These are phyloP conservation scores for Erythrophleum ivorense DNA, from an alignment of 331 rosid genomes.

Conservation along the genomic window DNA sequence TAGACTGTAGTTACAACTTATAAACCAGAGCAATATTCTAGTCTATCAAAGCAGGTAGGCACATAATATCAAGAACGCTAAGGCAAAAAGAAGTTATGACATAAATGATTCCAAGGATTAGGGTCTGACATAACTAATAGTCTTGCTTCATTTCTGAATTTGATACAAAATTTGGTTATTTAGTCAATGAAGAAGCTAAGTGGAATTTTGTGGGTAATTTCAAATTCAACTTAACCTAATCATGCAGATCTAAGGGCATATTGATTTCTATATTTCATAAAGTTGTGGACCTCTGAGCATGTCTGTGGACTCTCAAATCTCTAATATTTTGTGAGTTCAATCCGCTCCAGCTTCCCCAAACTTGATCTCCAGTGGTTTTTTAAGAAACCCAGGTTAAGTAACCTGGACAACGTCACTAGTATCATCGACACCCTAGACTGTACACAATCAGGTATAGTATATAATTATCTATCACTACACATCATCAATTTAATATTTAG, in stretches of 20 bases:
- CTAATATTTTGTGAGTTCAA: background rate
- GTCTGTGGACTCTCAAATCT: constrained; percentile 19
- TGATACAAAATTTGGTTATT: background rate
- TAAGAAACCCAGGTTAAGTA: constrained; percentile 9
- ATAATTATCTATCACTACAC: background rate
- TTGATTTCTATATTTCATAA: constrained; percentile 7
- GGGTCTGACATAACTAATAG: constrained; percentile 16
- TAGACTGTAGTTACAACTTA: constrained; percentile 2
- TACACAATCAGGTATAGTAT: background rate
- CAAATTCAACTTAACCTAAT: constrained; percentile 7
- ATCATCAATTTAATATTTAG: background rate
- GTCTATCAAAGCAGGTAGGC: constrained; percentile 6
- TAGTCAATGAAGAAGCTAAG: constrained; percentile 23
- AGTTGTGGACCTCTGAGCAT: constrained; percentile 11
- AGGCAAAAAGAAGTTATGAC: constrained; percentile 28
- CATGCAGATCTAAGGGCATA: constrained; percentile 28
- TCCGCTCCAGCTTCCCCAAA: constrained; percentile 4
- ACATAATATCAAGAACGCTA: constrained; percentile 2
- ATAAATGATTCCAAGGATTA: constrained; percentile 13
- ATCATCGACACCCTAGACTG: background rate
- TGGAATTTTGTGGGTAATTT: constrained; percentile 8
- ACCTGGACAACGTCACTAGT: constrained; percentile 9
- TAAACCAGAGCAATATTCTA: constrained; percentile 24
- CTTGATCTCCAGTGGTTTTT: constrained; percentile 9
- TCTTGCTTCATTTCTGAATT: constrained; percentile 8